Evolutionary conservation across 805 yeast species (phyloP).

Genomic region (Clavispora fructus): DNA sequence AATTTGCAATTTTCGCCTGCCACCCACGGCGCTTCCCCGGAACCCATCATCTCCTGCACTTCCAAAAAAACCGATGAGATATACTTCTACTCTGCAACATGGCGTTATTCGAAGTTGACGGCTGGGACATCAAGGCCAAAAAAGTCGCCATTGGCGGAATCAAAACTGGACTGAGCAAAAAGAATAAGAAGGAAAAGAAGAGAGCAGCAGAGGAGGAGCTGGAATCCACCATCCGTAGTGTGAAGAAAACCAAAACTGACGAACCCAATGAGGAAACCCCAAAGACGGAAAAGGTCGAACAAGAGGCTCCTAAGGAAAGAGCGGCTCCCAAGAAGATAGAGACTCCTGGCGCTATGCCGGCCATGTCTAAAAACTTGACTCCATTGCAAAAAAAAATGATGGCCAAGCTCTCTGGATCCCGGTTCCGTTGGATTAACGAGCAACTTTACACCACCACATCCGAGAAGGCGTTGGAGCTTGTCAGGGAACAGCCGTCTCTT

Average conservation of each 20-base stretch:
- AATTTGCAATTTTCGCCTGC: too few relatives aligned
- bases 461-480: conserved; percentile 64
- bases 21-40: neutral
- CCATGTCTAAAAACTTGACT: conserved; percentile 48
- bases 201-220: neutral
- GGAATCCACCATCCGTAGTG: neutral
- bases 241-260: neutral
- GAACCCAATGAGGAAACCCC: neutral
- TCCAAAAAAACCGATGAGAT: conserved; percentile 1
- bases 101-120: conserved; percentile 76
- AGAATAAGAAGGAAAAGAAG: conserved; percentile 6
- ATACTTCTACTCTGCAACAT: conserved; percentile 23
- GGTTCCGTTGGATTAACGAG: conserved; percentile 98
- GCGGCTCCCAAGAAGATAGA: conserved; percentile 7
- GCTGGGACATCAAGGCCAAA: conserved; percentile 66
- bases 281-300: neutral
- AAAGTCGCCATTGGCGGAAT: conserved; percentile 44
- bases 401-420: conserved; percentile 88
- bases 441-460: conserved; percentile 88
- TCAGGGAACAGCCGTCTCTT: conserved; percentile 76
- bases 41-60: neutral
- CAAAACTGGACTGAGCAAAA: conserved; percentile 17
- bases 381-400: conserved; percentile 94
- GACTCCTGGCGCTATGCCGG: conserved; percentile 14
- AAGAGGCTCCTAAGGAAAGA: neutral